A percentile compares a stretch with the other conserved stretches of the same genome.
Evolutionary conservation across 2,329 filamentous ascomycete species (phyloP).

Genomic region (Aspergillus jensenii): DNA sequence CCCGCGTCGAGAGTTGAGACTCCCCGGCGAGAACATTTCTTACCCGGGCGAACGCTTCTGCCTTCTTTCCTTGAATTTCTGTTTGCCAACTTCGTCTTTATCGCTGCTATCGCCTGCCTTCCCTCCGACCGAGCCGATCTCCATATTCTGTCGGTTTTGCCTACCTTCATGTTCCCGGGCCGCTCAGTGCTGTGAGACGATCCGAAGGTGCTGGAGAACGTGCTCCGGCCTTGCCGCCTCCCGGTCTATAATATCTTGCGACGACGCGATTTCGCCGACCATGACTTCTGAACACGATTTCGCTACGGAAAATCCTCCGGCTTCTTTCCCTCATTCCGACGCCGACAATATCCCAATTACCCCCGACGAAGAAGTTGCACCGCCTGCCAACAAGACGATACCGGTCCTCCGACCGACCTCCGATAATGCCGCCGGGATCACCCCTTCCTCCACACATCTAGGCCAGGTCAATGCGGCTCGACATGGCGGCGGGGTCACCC

Average conservation of each 20-base stretch:
- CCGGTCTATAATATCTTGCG: background rate
- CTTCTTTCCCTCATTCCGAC: slow-evolving; percentile 21
- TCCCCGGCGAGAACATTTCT: background rate
- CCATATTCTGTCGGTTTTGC: background rate
- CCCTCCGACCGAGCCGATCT: slow-evolving; percentile 6
- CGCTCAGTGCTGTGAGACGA: slow-evolving; percentile 5
- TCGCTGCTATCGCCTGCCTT: background rate
- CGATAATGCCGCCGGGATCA: slow-evolving; percentile 55
- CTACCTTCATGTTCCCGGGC: slow-evolving; percentile 5
- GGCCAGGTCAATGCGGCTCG: slow-evolving; percentile 72
- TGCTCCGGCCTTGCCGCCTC: slow-evolving; percentile 5
- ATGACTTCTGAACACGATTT: slow-evolving; percentile 24
- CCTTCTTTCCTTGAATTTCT: background rate
- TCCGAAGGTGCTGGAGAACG: slow-evolving; percentile 12
- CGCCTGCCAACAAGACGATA: slow-evolving; percentile 18
- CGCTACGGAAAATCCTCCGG: slow-evolving; percentile 20
- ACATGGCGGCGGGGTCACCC: slow-evolving; percentile 37
- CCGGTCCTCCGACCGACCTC: slow-evolving; percentile 28
- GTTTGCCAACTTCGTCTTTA: background rate
- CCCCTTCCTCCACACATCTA: slow-evolving; percentile 77
- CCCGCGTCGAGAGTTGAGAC: slow-evolving; percentile 12
- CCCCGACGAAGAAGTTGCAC: slow-evolving; percentile 22
- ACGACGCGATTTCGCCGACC: slow-evolving; percentile 3
- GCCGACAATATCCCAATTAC: slow-evolving; percentile 20
- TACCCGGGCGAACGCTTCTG: background rate